These are phyloP conservation scores for Lactifluus pinguis DNA, from an alignment of 768 basidiomycete species.

Conservation along the genomic window DNA sequence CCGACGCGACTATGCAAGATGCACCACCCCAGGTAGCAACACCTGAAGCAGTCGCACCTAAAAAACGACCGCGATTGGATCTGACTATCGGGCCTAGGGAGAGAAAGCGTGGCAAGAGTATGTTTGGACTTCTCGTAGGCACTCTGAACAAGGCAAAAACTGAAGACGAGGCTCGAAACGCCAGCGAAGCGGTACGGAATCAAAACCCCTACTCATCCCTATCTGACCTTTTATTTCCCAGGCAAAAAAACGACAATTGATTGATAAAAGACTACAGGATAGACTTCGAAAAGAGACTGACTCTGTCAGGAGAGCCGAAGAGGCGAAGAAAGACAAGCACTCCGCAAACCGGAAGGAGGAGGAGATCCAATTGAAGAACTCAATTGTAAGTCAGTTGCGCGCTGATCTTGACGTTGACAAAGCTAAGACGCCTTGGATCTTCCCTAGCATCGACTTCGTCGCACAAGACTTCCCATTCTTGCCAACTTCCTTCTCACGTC, in stretches of 20 bases:
- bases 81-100: conserved; percentile 48
- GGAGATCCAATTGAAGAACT: conserved; percentile 72
- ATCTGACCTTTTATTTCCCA: conserved; percentile 23
- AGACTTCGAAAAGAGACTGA: conserved; percentile 82
- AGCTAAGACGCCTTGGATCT: background rate
- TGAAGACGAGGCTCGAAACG: conserved; percentile 75
- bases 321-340: conserved; percentile 78
- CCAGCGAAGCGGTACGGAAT: conserved; percentile 66
- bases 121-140: conserved; percentile 77
- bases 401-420: background rate
- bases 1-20: conserved; percentile 20
- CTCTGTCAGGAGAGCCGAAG: conserved; percentile 75
- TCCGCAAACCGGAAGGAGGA: conserved; percentile 71
- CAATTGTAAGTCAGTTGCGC: conserved; percentile 46
- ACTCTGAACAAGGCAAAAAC: conserved; percentile 83
- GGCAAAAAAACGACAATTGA: conserved; percentile 78
- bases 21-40: conserved; percentile 19
- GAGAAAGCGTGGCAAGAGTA: conserved; percentile 78
- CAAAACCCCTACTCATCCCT: background rate
- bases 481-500: conserved; percentile 71
- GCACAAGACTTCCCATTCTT: conserved; percentile 59
- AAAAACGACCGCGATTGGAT: conserved; percentile 69
- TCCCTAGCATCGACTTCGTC: conserved; percentile 60
- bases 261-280: conserved; percentile 77
- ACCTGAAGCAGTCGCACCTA: conserved; percentile 27